Evolutionary conservation across 805 yeast genomes (phyloP).

Genomic region (Torulaspora gathmanii): DNA sequence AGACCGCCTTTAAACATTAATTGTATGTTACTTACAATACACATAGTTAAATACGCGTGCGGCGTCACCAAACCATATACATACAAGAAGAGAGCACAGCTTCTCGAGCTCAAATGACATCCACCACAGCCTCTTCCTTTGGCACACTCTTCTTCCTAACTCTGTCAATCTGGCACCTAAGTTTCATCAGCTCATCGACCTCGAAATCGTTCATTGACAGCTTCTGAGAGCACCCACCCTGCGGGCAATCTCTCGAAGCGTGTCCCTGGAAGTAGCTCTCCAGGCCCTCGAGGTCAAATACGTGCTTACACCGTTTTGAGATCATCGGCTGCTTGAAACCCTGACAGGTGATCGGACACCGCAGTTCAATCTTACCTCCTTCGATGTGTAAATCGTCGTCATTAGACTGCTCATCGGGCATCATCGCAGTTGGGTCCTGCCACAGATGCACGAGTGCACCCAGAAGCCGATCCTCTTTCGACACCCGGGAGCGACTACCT

Average conservation of each 20-base stretch:
- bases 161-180: constrained; percentile 40
- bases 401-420: constrained; percentile 47
- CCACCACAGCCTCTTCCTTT: background rate
- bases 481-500: background rate
- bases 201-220: constrained; percentile 38
- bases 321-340: constrained; percentile 51
- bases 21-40: background rate
- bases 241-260: constrained; percentile 48
- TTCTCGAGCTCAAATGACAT: background rate
- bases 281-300: constrained; percentile 51
- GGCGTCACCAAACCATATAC: background rate
- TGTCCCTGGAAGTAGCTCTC: constrained; percentile 31
- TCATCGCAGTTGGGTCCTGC: constrained; percentile 55
- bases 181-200: constrained; percentile 50
- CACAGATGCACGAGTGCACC: constrained; percentile 47
- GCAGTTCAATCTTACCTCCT: constrained; percentile 66
- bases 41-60: background rate
- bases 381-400: constrained; percentile 61
- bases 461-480: constrained; percentile 23
- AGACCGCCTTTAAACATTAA: background rate
- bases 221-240: constrained; percentile 47
- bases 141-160: background rate
- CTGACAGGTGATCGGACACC: constrained; percentile 60
- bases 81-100: too few relatives aligned
- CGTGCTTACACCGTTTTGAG: constrained; percentile 57